These are phyloP conservation scores for Suillus weaverae DNA, from an alignment of 768 basidiomycete species.

Conservation along the genomic window DNA sequence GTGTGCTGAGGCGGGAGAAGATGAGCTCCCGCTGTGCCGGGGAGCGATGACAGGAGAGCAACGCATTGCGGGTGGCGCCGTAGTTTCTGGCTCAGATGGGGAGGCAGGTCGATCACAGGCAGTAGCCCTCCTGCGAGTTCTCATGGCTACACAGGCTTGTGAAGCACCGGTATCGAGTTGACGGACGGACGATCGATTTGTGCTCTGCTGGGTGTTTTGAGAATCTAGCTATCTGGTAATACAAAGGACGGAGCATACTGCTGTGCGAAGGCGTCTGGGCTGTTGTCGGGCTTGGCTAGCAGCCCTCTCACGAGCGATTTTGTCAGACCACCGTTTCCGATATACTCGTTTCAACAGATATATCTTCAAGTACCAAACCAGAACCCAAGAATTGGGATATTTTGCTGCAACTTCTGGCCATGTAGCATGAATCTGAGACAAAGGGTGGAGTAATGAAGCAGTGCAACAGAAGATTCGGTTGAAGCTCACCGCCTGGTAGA, in stretches of 20 bases:
- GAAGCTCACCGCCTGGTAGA: background rate
- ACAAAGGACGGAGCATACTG: background rate
- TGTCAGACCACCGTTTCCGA: background rate
- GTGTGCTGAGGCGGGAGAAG: background rate
- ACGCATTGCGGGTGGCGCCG: background rate
- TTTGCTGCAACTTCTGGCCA: background rate
- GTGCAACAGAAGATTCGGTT: background rate
- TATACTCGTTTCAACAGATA: constrained; percentile 2
- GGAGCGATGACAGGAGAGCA: background rate
- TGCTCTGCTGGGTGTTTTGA: background rate
- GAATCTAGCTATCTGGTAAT: background rate
- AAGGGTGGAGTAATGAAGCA: background rate
- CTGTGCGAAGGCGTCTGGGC: background rate
- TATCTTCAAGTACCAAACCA: background rate
- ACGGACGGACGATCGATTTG: background rate
- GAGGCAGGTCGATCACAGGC: background rate
- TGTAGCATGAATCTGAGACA: background rate
- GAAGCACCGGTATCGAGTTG: background rate
- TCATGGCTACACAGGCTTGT: background rate
- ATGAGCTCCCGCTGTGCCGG: background rate
- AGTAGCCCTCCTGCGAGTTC: background rate
- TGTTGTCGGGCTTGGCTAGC: background rate
- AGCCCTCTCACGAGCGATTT: background rate
- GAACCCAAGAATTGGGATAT: constrained; percentile 1
- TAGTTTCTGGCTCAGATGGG: background rate